Evolutionary conservation across 2,329 filamentous ascomycete genomes (phyloP).

Genomic region (Stylonectria norvegica): DNA sequence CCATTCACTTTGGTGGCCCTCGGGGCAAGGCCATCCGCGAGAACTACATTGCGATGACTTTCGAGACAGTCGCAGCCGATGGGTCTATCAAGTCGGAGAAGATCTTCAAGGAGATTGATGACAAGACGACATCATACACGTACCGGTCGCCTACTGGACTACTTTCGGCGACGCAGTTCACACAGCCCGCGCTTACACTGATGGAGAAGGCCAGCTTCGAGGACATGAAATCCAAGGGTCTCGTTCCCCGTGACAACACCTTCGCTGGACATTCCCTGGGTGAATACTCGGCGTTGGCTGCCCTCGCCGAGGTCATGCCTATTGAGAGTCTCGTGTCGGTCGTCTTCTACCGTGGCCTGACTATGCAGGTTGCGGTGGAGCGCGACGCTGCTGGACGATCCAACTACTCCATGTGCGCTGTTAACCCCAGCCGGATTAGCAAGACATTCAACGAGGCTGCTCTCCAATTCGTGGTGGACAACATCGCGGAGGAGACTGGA

Average conservation of each 20-base stretch:
- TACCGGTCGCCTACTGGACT: constrained; percentile 94
- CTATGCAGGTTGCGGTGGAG: constrained; percentile 98
- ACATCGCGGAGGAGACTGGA: constrained; percentile 86
- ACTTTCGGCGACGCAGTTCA: constrained; percentile 96
- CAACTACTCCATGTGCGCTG: constrained; percentile 99
- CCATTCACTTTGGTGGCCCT: constrained; percentile 95
- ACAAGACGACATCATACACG: constrained; percentile 91
- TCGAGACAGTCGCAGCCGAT: constrained; percentile 92
- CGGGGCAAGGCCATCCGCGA: constrained; percentile 95
- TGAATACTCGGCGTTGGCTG: constrained; percentile 95
- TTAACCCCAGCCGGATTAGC: constrained; percentile 96
- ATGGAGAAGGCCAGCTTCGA: constrained; percentile 99
- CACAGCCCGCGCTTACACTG: constrained; percentile 90
- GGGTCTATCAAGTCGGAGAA: constrained; percentile 96
- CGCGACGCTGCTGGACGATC: constrained; percentile 88
- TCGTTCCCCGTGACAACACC: constrained; percentile 92
- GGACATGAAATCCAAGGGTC: constrained; percentile 96
- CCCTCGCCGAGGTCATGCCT: constrained; percentile 97
- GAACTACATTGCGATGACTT: constrained; percentile 99
- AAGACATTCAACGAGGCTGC: constrained; percentile 99
- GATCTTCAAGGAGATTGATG: constrained; percentile 97
- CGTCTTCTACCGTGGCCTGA: constrained; percentile 97
- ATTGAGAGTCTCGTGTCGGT: constrained; percentile 98
- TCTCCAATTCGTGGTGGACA: constrained; percentile 93
- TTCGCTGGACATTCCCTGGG: constrained; percentile 97